phyloP scores from a whole-genome alignment of 768 basidiomycete species.

The Polyporus arcularius region DNA sequence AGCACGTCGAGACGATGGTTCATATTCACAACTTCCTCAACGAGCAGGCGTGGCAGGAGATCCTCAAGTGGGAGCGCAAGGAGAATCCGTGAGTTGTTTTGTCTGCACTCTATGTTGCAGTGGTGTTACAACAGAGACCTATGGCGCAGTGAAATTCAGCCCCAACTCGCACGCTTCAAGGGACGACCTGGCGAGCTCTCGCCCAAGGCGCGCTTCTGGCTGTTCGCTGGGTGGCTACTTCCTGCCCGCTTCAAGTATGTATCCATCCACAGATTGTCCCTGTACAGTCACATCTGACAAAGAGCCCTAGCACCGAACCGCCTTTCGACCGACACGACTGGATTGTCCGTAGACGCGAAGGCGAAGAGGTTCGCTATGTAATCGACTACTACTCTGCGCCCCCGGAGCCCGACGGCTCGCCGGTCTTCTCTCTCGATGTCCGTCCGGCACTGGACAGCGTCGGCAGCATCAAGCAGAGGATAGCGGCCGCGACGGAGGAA shows the following conservation, averaged over 20 bases:
- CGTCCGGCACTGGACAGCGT: conserved; percentile 91
- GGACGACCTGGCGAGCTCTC: conserved; percentile 92
- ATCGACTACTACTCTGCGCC: conserved; percentile 99
- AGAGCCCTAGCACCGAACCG: conserved; percentile 67
- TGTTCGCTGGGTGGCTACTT: conserved; percentile 86
- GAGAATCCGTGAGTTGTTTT: conserved; percentile 51
- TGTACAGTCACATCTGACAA: neutral
- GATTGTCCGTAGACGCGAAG: conserved; percentile 80
- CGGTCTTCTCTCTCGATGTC: conserved; percentile 94
- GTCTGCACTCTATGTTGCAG: neutral
- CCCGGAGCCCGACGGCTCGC: conserved; percentile 84
- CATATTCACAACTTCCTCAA: conserved; percentile 98
- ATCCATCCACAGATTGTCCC: neutral
- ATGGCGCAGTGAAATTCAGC: conserved; percentile 57
- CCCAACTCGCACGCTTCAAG: conserved; percentile 81
- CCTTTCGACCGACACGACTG: conserved; percentile 97
- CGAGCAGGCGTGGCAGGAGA: conserved; percentile 95
- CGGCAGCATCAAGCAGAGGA: conserved; percentile 66
- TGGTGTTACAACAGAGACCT: neutral
- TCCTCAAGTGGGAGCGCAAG: conserved; percentile 88
- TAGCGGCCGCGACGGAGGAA: conserved; percentile 68
- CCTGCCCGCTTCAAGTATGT: conserved; percentile 89
- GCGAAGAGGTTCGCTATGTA: conserved; percentile 89
- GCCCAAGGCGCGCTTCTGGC: conserved; percentile 88
- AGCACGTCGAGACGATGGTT: conserved; percentile 96